A percentile compares a stretch with the other conserved stretches of the same genome.
Evolutionary conservation across 1,139 yeast species (phyloP).

Genomic region (Nakaseomyces bracarensis): DNA sequence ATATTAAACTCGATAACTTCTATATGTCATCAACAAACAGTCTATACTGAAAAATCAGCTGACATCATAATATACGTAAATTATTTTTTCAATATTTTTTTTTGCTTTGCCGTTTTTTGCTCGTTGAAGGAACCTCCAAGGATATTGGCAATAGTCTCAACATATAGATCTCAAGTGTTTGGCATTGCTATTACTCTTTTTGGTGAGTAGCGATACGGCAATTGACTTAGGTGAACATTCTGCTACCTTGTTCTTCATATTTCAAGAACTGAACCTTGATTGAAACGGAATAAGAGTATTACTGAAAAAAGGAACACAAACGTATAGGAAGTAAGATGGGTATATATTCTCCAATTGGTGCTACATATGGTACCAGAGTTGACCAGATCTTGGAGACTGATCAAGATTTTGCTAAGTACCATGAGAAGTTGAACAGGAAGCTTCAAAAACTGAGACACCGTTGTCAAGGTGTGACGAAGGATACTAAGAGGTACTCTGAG

Average conservation of each 20-base stretch:
- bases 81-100: not conserved
- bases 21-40: not conserved
- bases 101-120: not conserved
- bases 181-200: too few relatives aligned
- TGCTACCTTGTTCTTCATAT: too few relatives aligned
- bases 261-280: too few relatives aligned
- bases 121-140: too few relatives aligned
- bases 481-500: constrained; percentile 25
- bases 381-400: constrained; percentile 28
- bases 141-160: too few relatives aligned
- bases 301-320: too few relatives aligned
- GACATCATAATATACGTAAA: not conserved
- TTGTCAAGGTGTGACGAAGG: constrained; percentile 26
- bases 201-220: too few relatives aligned
- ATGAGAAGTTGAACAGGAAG: constrained; percentile 28
- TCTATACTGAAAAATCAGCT: not conserved
- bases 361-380: constrained; percentile 29
- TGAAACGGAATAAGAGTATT: not conserved
- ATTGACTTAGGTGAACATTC: not conserved
- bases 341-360: constrained; percentile 27
- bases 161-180: too few relatives aligned
- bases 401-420: constrained; percentile 26
- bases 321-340: too few relatives aligned
- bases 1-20: too few relatives aligned
- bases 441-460: constrained; percentile 28